These are phyloP conservation scores for Leccinum pachyderme DNA, from an alignment of 1,284 basidiomycete species.

Conservation along the genomic window DNA sequence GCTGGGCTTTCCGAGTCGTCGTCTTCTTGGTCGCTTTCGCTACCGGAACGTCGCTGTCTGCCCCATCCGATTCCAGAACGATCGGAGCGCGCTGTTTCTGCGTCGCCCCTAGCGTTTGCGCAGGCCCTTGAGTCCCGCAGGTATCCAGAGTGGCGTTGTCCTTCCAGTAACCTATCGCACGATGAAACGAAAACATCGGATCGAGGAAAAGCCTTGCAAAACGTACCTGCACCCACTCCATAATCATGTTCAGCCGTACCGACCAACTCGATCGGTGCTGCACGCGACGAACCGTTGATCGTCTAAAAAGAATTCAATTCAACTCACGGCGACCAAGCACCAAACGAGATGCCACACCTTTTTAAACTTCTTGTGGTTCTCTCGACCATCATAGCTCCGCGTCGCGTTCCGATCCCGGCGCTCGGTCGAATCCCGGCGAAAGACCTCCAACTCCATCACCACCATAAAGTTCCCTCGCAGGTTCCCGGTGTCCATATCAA, in stretches of 20 bases:
- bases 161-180: slow-evolving; percentile 53
- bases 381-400: slow-evolving; percentile 52
- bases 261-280: slow-evolving; percentile 50
- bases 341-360: slow-evolving; percentile 47
- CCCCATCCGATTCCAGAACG: slow-evolving; percentile 31
- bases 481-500: slow-evolving; percentile 59
- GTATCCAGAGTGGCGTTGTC: slow-evolving; percentile 20
- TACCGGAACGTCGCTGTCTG: slow-evolving; percentile 17
- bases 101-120: slow-evolving; percentile 11
- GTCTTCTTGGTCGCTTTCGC: slow-evolving; percentile 11
- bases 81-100: slow-evolving; percentile 26
- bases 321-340: not conserved
- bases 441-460: slow-evolving; percentile 69
- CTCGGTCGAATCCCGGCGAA: slow-evolving; percentile 17
- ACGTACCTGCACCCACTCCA: slow-evolving; percentile 52
- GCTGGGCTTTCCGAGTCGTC: slow-evolving; percentile 5
- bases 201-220: slow-evolving; percentile 1
- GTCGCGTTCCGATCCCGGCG: slow-evolving; percentile 10
- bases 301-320: slow-evolving; percentile 25
- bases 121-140: slow-evolving; percentile 16
- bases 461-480: slow-evolving; percentile 85
- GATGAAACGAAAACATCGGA: not conserved
- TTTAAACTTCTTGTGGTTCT: slow-evolving; percentile 88
- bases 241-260: slow-evolving; percentile 53
- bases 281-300: slow-evolving; percentile 30